Conservation (phyloP, 2,329 filamentous ascomycete genomes). For the Trichoderma atroviride region DNA sequence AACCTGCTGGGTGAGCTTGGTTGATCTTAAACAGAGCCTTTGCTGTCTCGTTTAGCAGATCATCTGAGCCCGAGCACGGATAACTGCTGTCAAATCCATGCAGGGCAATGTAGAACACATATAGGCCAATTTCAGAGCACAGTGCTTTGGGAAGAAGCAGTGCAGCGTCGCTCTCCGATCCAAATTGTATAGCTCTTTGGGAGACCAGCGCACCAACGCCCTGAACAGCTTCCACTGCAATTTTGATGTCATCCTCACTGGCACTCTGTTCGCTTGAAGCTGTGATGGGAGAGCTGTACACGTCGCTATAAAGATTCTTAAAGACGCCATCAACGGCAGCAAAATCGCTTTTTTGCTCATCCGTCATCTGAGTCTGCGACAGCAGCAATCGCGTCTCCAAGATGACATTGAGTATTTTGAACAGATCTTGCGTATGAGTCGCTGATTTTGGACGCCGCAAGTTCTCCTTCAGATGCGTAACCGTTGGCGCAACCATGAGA, state of each 20-base stretch:
- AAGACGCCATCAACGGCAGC: constrained; percentile 43
- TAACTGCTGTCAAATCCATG: constrained; percentile 31
- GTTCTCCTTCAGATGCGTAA: constrained; percentile 54
- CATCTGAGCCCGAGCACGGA: constrained; percentile 36
- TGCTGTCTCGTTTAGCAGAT: constrained; percentile 47
- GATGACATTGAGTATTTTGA: constrained; percentile 55
- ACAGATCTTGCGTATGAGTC: constrained; percentile 54
- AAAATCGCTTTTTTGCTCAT: constrained; percentile 45
- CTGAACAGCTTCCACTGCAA: constrained; percentile 49
- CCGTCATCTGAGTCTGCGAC: constrained; percentile 38
- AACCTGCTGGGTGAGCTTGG: constrained; percentile 42
- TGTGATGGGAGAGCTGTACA: constrained; percentile 46
- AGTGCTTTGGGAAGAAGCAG: constrained; percentile 41
- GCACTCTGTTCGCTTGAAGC: constrained; percentile 34
- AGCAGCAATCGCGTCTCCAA: constrained; percentile 51
- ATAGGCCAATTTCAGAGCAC: constrained; percentile 45
- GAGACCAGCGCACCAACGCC: constrained; percentile 51
- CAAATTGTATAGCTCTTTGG: constrained; percentile 37
- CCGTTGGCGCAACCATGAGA: constrained; percentile 49
- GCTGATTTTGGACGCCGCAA: constrained; percentile 54
- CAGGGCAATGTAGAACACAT: constrained; percentile 38
- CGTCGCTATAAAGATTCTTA: constrained; percentile 47
- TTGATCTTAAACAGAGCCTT: constrained; percentile 46
- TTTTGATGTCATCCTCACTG: constrained; percentile 44
- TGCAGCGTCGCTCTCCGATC: constrained; percentile 4